phyloP scores from a whole-genome alignment of 768 basidiomycete genomes.

The Leccinum obscurum region DNA sequence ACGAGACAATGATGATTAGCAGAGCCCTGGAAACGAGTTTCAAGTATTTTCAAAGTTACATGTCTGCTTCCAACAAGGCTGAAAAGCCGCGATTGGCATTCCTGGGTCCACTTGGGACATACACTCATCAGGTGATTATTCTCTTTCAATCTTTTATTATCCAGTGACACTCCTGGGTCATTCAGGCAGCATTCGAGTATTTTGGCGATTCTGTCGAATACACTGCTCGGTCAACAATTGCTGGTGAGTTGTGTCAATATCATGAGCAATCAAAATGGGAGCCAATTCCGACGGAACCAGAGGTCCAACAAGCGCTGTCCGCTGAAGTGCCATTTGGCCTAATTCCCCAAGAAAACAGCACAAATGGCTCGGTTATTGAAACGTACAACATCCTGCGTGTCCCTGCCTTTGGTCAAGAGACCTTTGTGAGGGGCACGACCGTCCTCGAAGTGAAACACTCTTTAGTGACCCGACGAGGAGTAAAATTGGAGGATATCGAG shows the following conservation, averaged over 20 bases:
- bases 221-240: conserved; percentile 39
- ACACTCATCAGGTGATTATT: conserved; percentile 58
- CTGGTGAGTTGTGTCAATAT: conserved; percentile 31
- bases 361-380: conserved; percentile 71
- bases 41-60: conserved; percentile 10
- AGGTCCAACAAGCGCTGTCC: conserved; percentile 56
- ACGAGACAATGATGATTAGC: conserved; percentile 8
- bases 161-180: conserved; percentile 15
- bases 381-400: conserved; percentile 65
- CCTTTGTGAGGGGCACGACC: conserved; percentile 61
- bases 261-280: not conserved
- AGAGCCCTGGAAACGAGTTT: conserved; percentile 5
- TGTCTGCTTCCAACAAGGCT: conserved; percentile 8
- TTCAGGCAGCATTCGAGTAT: conserved; percentile 46
- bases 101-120: conserved; percentile 70
- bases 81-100: conserved; percentile 43
- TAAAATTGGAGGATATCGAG: conserved; percentile 52
- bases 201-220: conserved; percentile 51
- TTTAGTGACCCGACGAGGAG: conserved; percentile 62
- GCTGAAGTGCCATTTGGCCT: conserved; percentile 49
- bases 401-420: conserved; percentile 37
- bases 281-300: conserved; percentile 38
- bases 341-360: conserved; percentile 82
- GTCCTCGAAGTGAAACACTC: conserved; percentile 66
- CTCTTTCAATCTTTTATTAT: conserved; percentile 9